Percentiles rank a stretch among this genome's conserved stretches.
Evolutionary conservation across 306 rosid genomes (phyloP).

Genomic region (Canavalia gladiata): DNA sequence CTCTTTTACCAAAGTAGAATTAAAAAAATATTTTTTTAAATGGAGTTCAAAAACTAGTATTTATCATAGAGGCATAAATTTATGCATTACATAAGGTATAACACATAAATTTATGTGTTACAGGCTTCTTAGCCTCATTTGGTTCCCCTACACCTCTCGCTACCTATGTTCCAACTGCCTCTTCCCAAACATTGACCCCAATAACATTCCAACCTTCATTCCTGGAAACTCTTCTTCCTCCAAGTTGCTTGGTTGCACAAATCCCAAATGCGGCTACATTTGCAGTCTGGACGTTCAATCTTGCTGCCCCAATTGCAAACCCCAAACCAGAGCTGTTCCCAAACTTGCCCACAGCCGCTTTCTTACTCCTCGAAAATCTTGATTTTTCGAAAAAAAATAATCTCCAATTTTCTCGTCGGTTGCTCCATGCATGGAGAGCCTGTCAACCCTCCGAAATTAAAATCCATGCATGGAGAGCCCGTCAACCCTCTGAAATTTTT

Average conservation of each 20-base stretch:
- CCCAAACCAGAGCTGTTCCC: constrained; percentile 51
- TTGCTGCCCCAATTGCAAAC: constrained; percentile 61
- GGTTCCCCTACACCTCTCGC: constrained; percentile 88
- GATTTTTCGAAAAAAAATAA: constrained; percentile 52
- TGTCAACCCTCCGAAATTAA: constrained; percentile 83
- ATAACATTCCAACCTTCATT: constrained; percentile 62
- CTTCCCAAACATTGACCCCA: constrained; percentile 66
- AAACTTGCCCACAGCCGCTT: constrained; percentile 71
- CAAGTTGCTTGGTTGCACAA: constrained; percentile 67
- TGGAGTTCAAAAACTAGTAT: background rate
- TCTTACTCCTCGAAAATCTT: constrained; percentile 69
- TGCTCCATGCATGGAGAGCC: constrained; percentile 65
- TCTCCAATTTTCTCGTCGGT: constrained; percentile 68
- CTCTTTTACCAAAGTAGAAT: background rate
- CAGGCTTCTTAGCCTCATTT: constrained; percentile 61
- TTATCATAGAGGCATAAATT: too few species aligned
- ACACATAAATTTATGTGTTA: too few species aligned
- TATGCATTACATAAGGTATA: too few species aligned
- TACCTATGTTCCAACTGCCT: constrained; percentile 74
- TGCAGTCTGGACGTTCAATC: constrained; percentile 58
- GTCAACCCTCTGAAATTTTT: constrained; percentile 70
- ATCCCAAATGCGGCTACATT: constrained; percentile 76
- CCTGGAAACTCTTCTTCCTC: constrained; percentile 74
- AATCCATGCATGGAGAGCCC: constrained; percentile 58
- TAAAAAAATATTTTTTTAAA: background rate